Percentiles rank a stretch among this genome's conserved stretches.
These are phyloP conservation scores for Euphrasia confusa DNA, from an alignment of 257 asterid species.

Conservation along the genomic window DNA sequence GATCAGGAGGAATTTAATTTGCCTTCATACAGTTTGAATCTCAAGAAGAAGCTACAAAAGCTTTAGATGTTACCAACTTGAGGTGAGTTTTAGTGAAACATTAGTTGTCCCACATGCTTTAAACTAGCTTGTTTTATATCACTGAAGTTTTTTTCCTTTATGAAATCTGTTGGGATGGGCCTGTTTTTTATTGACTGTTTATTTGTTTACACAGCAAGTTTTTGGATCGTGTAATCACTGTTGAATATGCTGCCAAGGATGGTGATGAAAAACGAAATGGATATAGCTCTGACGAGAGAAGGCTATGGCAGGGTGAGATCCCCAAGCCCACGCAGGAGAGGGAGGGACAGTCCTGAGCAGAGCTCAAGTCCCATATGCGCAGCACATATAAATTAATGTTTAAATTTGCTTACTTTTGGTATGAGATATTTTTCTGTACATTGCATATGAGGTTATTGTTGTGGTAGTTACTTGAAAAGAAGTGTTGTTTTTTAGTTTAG, in stretches of 20 bases:
- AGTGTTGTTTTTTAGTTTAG: no score
- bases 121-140: background rate
- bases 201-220: constrained; percentile 47
- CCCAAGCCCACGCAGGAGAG: constrained; percentile 59
- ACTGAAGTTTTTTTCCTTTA: background rate
- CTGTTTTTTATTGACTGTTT: constrained; percentile 13
- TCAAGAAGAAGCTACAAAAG: constrained; percentile 71
- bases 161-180: background rate
- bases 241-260: constrained; percentile 69
- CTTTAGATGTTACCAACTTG: constrained; percentile 73
- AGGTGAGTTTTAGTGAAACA: constrained; percentile 39
- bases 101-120: background rate
- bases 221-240: constrained; percentile 65
- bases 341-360: constrained; percentile 71
- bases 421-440: no score
- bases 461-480: no score
- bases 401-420: no score
- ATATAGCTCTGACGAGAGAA: constrained; percentile 52
- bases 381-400: no score
- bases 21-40: constrained; percentile 72
- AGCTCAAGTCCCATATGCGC: no score
- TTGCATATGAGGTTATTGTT: no score
- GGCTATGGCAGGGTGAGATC: constrained; percentile 55
- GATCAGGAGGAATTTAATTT: constrained; percentile 72
- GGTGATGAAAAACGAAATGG: constrained; percentile 65